Evolutionary conservation across 2,329 filamentous ascomycete genomes (phyloP), one percentile per base, ranked within the genome.

Genomic region (Colletotrichum phormii): DNA sequence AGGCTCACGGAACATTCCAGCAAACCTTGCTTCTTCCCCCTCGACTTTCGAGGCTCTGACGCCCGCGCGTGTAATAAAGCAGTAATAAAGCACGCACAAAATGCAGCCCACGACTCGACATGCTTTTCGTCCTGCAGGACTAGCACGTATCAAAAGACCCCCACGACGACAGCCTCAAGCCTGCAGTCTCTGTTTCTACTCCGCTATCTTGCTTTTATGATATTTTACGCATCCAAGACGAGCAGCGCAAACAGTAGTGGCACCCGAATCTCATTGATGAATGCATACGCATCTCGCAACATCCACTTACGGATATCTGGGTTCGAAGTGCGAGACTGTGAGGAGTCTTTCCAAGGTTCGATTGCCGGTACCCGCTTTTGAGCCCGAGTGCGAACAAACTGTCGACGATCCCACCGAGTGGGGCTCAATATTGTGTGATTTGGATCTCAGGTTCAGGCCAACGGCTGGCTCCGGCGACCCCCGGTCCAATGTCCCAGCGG

Each of bases 41-140:
- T 49, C 15, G 18, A 4, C 42, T 49, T 49, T 71, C 22, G 42
- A 53, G 13, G 31, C 42, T 26, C 35, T 29, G 15, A 33, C 42
- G 26, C 35, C 51, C 35, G 58, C 24, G 18, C 42, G 24, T 63
- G 8, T 18, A 37, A 33, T 37, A 15, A 26, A 22, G 22, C 49
- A 66, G 8, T 18, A 37, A 33, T 37, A 15, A 26, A 22, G 22
- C 49, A 66, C 53, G 31, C 53, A 53, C 53, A 54, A 24, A 15
- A 49, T 26, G 63, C 53, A 49, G 60, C 59, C 54, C 70, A 60
- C 61, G 66, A 73, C 71, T 73, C 71, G 71, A 33, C n/a, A 71
- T 46, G 62, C 55, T 61, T 72, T 72, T n/a, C 6, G n/a, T 29
- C 46, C 46, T 64, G 70, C 59, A 64, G 66, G 55, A 42, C 55